Base-by-base conservation (phyloP, 1,284 basidiomycete genomes). In the Tylopilus sp. region DNA sequence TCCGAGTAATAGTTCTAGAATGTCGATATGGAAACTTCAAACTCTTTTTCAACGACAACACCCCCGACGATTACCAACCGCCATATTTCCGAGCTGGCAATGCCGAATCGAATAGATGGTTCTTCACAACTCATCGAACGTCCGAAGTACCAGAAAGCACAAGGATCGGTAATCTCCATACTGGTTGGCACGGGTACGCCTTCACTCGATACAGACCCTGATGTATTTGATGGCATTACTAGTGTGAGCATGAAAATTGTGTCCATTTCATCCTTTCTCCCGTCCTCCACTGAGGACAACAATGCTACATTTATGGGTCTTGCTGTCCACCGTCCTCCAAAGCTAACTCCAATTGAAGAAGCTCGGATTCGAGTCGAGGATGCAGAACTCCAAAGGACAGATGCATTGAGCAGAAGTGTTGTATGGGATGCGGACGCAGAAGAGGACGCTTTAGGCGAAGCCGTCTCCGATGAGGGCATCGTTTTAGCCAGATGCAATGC, bases 21-120 rank as follows among this genome's bases (percentile, higher is more conserved):
- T 83, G 81, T 41, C 82, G 89, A 29, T 92, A 77, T 60, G 86
- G 87, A 19, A 87, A 84, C n/a, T 86, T 92, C 70, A 92, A 92
- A 61, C 68, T 89, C 13, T 87, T 86, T 59, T 92, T 90, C 62
- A 83, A 81, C 18, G 81, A 87, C 35, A 73, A 81, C 18, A 84
- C 88, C 6, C 90, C 89, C 0, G 69, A 75, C 6, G 81, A 87
- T 44, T 90, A 90, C 55, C 86, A 90, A 61, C 88, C 88, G 5
- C 84, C 83, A 0, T 73, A 84, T 64, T 90, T 90, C 59, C 75
- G 77, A 46, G 67, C 84, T 7, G 86, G 82, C 0, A 84, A 90
- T 59, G 67, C 69, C 10, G 73, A 82, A 13, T 79, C 76, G 52
- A 83, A 89, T 59, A 84, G 74, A 51, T 89, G 85, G 81, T 84